Percentiles rank a stretch among this genome's conserved stretches.
Evolutionary conservation across 352 stramenopile genomes (phyloP).

Genomic region (Bremia lactucae): DNA sequence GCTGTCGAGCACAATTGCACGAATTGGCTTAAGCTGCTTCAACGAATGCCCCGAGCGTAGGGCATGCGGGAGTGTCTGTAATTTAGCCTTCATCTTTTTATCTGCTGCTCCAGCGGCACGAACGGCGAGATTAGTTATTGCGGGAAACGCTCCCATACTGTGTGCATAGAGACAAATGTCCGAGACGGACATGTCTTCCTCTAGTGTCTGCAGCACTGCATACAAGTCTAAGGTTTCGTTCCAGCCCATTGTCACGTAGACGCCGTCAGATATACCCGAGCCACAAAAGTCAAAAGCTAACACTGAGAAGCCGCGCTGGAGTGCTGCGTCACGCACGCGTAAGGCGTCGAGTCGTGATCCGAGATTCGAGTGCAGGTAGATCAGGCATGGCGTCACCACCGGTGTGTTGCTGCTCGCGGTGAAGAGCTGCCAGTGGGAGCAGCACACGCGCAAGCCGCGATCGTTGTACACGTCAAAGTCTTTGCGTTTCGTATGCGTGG

Average conservation of each 20-base stretch:
- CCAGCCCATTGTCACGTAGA: conserved; percentile 83
- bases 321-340: conserved; percentile 47
- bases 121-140: conserved; percentile 63
- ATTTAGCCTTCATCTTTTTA: conserved; percentile 37
- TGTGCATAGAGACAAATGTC: conserved; percentile 68
- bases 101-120: conserved; percentile 33
- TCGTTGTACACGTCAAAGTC: conserved; percentile 68
- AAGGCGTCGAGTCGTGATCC: conserved; percentile 60
- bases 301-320: conserved; percentile 66
- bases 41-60: conserved; percentile 37
- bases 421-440: conserved; percentile 72
- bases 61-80: conserved; percentile 46
- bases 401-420: conserved; percentile 7
- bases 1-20: conserved; percentile 61
- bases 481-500: conserved; percentile 23
- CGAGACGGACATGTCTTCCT: conserved; percentile 34
- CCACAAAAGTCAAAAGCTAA: conserved; percentile 76
- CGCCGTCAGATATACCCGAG: conserved; percentile 62
- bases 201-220: conserved; percentile 50
- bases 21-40: conserved; percentile 49
- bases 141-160: conserved; percentile 74
- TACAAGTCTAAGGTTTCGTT: conserved; percentile 70
- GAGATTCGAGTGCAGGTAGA: conserved; percentile 82
- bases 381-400: conserved; percentile 33
- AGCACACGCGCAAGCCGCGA: conserved; percentile 48